These are phyloP conservation scores for Iris macrosiphon DNA, from an alignment of 106 monocot species.

Conservation along the genomic window DNA sequence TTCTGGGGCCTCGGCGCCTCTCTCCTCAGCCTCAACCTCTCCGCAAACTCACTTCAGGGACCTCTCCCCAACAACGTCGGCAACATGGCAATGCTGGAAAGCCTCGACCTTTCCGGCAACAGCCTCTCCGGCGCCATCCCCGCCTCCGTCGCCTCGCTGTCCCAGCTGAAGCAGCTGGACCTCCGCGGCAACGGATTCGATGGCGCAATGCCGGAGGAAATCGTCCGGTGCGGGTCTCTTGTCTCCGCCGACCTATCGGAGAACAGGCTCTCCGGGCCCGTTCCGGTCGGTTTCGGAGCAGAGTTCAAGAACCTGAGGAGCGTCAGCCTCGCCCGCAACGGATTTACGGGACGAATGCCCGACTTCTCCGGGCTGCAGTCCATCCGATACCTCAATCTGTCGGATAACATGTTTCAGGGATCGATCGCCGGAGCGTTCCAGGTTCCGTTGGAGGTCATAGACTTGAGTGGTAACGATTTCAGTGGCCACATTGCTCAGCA, in stretches of 20 bases:
- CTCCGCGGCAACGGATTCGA: constrained; percentile 44
- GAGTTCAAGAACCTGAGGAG: constrained; percentile 20
- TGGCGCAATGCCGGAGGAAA: constrained; percentile 34
- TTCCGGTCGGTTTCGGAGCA: constrained; percentile 18
- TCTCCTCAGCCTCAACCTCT: constrained; percentile 55
- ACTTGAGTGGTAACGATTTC: constrained; percentile 77
- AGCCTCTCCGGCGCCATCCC: constrained; percentile 52
- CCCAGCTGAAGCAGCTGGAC: constrained; percentile 26
- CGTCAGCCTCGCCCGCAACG: constrained; percentile 44
- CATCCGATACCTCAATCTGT: constrained; percentile 63
- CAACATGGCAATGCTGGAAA: constrained; percentile 59
- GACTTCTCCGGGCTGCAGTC: constrained; percentile 40
- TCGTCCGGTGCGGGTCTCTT: constrained; percentile 37
- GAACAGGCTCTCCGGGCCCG: constrained; percentile 36
- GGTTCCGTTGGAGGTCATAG: constrained; percentile 31
- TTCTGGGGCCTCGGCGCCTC: constrained; percentile 70
- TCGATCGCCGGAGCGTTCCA: constrained; percentile 25
- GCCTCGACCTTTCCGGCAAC: constrained; percentile 63
- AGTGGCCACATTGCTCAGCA: constrained; percentile 36
- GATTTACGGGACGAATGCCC: constrained; percentile 35
- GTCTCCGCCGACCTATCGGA: constrained; percentile 36
- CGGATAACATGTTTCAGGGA: constrained; percentile 48
- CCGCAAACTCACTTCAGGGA: constrained; percentile 50
- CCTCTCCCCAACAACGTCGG: constrained; percentile 63
- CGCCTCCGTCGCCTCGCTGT: constrained; percentile 24